Percentiles rank a stretch among this genome's conserved stretches.
Evolutionary conservation across 371 early-diverging fungal species (phyloP).

Genomic region (Lichtheimia corymbifera): DNA sequence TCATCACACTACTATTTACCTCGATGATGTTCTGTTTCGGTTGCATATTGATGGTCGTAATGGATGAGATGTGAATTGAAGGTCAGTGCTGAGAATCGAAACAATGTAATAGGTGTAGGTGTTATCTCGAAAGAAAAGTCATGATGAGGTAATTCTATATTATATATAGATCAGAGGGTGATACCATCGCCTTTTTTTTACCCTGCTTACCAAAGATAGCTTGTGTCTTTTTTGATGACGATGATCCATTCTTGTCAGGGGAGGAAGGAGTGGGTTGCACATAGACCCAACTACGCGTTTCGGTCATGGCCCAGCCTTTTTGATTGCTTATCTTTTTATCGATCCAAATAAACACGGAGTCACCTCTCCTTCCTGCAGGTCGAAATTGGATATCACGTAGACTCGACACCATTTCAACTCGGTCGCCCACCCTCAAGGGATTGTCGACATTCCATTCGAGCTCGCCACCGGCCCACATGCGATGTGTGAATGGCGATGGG

Average conservation of each 20-base stretch:
- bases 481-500: constrained; percentile 66
- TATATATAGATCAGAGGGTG: neutral
- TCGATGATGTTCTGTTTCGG: constrained; percentile 68
- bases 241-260: no score
- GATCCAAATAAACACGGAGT: constrained; percentile 66
- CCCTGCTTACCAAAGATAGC: constrained; percentile 36
- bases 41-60: constrained; percentile 74
- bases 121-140: constrained; percentile 55
- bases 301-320: constrained; percentile 62
- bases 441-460: constrained; percentile 62
- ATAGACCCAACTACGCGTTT: constrained; percentile 72
- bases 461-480: constrained; percentile 86
- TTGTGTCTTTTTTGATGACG: no score
- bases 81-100: constrained; percentile 83
- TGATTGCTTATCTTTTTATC: constrained; percentile 61
- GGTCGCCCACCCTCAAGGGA: constrained; percentile 63
- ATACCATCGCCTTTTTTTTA: constrained; percentile 15
- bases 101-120: constrained; percentile 70
- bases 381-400: constrained; percentile 57
- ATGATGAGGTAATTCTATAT: constrained; percentile 23
- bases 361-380: constrained; percentile 47
- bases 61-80: constrained; percentile 86
- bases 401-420: constrained; percentile 50
- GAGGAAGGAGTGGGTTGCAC: constrained; percentile 23
- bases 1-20: constrained; percentile 32